These are phyloP conservation scores for Phytophthora nicotianae DNA, from an alignment of 352 stramenopile species.

Conservation along the genomic window DNA sequence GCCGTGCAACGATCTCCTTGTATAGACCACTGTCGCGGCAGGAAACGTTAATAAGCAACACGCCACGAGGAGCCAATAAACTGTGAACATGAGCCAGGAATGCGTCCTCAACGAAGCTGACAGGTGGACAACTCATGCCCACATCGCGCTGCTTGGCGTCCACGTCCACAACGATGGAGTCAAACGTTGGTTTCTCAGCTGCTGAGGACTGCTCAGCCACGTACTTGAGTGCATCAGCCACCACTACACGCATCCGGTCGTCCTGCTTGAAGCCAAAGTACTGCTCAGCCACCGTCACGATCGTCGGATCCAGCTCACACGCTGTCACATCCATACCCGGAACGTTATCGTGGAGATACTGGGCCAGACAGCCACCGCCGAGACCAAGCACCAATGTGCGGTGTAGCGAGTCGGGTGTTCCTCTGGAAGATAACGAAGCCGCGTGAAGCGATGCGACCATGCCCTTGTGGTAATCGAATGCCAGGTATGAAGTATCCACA, in stretches of 20 bases:
- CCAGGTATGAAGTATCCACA: conserved; percentile 67
- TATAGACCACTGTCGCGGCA: conserved; percentile 49
- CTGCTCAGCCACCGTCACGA: conserved; percentile 64
- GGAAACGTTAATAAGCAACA: conserved; percentile 75
- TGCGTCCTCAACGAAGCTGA: conserved; percentile 57
- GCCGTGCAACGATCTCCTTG: conserved; percentile 53
- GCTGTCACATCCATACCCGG: conserved; percentile 55
- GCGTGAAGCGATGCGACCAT: conserved; percentile 71
- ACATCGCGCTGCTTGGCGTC: conserved; percentile 74
- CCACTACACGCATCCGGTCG: conserved; percentile 44
- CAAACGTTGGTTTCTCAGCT: conserved; percentile 29
- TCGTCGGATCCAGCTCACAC: conserved; percentile 67
- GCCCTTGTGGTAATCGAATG: conserved; percentile 82
- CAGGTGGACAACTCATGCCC: conserved; percentile 71
- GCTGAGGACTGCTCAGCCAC: conserved; percentile 35
- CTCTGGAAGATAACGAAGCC: conserved; percentile 30
- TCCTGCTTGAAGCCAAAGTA: conserved; percentile 74
- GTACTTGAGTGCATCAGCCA: conserved; percentile 58
- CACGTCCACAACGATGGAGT: conserved; percentile 80
- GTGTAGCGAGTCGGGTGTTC: conserved; percentile 26
- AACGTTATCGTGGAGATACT: conserved; percentile 68
- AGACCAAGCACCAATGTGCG: conserved; percentile 68
- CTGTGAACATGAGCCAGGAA: conserved; percentile 49
- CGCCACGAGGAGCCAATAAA: conserved; percentile 41
- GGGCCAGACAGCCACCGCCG: conserved; percentile 68